phyloP scores from a whole-genome alignment of 768 basidiomycete genomes.

The Pleurotus djamor region DNA sequence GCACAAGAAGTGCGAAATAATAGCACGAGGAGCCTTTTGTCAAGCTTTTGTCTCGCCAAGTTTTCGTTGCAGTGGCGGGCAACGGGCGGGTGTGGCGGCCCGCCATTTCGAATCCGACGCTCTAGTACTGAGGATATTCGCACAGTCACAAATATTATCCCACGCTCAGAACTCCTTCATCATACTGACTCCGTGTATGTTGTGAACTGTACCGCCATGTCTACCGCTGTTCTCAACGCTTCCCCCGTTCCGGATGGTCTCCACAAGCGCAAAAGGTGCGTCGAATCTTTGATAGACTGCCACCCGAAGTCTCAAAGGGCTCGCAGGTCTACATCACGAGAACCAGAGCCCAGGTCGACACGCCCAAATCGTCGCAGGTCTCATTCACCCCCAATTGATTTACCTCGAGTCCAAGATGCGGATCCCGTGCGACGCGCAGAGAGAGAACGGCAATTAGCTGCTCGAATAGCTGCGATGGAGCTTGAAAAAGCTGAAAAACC shows the following conservation, averaged over 20 bases:
- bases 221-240: constrained; percentile 34
- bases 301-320: not conserved
- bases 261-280: constrained; percentile 51
- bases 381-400: constrained; percentile 31
- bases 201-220: constrained; percentile 29
- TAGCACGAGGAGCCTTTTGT: no score
- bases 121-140: not conserved
- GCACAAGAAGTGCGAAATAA: no score
- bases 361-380: constrained; percentile 44
- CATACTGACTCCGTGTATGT: constrained; percentile 2
- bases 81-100: no score
- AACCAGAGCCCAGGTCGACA: constrained; percentile 34
- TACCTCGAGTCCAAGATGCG: constrained; percentile 55
- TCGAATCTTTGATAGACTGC: not conserved
- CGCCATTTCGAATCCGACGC: no score
- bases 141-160: not conserved
- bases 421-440: constrained; percentile 76
- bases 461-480: constrained; percentile 65
- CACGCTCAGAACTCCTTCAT: not conserved
- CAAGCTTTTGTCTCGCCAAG: no score
- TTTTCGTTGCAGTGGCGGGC: no score
- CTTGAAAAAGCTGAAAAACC: constrained; percentile 60
- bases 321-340: constrained; percentile 48
- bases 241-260: constrained; percentile 22
- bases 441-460: constrained; percentile 78